A percentile compares a stretch with the other conserved stretches of the same genome.
phyloP scores from a whole-genome alignment of 208 protist species.

The Trypanosoma mega region DNA sequence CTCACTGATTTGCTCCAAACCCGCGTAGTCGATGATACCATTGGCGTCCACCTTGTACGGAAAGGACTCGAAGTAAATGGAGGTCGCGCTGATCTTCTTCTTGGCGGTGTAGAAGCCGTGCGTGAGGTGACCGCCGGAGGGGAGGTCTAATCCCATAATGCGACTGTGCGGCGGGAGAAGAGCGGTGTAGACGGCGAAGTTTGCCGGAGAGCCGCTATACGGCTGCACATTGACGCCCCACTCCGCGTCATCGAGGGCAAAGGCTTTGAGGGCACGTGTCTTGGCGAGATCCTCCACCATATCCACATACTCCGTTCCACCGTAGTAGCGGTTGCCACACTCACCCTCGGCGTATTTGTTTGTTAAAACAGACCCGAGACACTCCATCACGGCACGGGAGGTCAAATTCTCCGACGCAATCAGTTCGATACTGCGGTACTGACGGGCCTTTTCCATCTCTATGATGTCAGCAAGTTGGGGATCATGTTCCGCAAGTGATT shows the following conservation, averaged over 20 bases:
- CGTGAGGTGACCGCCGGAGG: slow-evolving; percentile 94
- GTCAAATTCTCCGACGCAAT: slow-evolving; percentile 98
- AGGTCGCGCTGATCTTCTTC: slow-evolving; percentile 96
- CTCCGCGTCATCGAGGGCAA: slow-evolving; percentile 87
- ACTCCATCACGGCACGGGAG: slow-evolving; percentile 96
- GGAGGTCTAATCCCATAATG: slow-evolving; percentile 97
- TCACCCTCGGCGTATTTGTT: slow-evolving; percentile 99
- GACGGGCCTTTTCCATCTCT: slow-evolving; percentile 83
- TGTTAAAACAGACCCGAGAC: slow-evolving; percentile 96
- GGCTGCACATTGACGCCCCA: slow-evolving; percentile 99
- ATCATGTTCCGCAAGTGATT: slow-evolving; percentile 61
- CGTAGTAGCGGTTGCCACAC: slow-evolving; percentile 97
- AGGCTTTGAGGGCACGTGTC: slow-evolving; percentile 93
- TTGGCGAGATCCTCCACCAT: slow-evolving; percentile 94
- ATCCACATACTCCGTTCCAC: slow-evolving; percentile 98
- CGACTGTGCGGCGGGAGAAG: slow-evolving; percentile 97
- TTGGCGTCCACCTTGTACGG: slow-evolving; percentile 94
- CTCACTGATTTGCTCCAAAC: slow-evolving; percentile 77
- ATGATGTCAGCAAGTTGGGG: slow-evolving; percentile 81
- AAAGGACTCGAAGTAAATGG: slow-evolving; percentile 98
- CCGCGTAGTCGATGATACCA: slow-evolving; percentile 97
- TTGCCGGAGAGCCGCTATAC: slow-evolving; percentile 98
- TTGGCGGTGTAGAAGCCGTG: slow-evolving; percentile 97
- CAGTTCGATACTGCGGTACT: slow-evolving; percentile 88
- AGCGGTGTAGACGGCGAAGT: slow-evolving; percentile 97